Conservation (phyloP, 2,329 filamentous ascomycete species). For the Onygenales sp. region DNA sequence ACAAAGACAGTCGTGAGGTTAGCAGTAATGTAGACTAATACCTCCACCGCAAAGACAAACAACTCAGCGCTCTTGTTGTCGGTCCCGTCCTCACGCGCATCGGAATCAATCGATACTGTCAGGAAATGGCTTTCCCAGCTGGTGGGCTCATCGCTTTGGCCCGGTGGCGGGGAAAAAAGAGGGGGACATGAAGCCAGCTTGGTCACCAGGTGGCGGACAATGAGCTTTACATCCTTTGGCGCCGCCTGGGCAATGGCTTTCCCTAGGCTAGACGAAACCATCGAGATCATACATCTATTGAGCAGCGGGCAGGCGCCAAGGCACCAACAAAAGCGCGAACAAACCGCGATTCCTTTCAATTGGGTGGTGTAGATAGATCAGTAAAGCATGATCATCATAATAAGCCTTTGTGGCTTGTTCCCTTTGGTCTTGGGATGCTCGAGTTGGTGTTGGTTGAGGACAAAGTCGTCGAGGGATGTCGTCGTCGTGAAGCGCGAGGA, state of each 20-base stretch:
- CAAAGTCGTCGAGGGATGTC: too few relatives aligned
- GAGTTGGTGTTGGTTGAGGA: too few relatives aligned
- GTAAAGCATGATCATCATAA: not conserved
- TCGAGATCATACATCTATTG: slow-evolving; percentile 6
- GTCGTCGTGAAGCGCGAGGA: too few relatives aligned
- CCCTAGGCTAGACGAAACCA: slow-evolving; percentile 26
- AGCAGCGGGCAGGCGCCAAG: not conserved
- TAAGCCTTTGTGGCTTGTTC: too few relatives aligned
- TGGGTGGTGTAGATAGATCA: not conserved
- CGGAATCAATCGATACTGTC: slow-evolving; percentile 42
- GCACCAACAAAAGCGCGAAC: not conserved
- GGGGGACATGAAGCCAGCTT: slow-evolving; percentile 64
- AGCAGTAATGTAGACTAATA: slow-evolving; percentile 76
- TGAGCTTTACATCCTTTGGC: slow-evolving; percentile 50
- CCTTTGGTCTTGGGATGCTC: too few relatives aligned
- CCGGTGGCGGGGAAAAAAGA: slow-evolving; percentile 70
- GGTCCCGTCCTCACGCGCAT: not conserved
- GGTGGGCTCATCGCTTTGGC: slow-evolving; percentile 62
- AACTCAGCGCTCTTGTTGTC: slow-evolving; percentile 38
- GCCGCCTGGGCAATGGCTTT: slow-evolving; percentile 44
- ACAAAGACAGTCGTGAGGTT: slow-evolving; percentile 82
- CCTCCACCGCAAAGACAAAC: slow-evolving; percentile 73
- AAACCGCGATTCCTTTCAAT: not conserved
- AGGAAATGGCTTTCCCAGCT: slow-evolving; percentile 81
- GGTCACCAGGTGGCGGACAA: slow-evolving; percentile 78